These are phyloP conservation scores for Rubroshorea leprosula DNA, from an alignment of 345 rosid genomes.

Conservation along the genomic window DNA sequence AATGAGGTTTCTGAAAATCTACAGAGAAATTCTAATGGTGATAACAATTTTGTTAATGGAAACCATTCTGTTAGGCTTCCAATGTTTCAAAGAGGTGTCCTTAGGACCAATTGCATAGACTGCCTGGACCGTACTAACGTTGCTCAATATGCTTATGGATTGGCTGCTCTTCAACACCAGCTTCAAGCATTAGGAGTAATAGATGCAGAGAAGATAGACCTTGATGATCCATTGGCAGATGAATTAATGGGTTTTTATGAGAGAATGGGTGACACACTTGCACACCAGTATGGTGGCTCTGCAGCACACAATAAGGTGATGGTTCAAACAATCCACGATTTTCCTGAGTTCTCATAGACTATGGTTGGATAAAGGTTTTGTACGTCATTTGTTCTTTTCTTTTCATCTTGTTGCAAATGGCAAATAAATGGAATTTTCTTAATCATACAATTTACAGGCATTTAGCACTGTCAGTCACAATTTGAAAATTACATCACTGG, in stretches of 20 bases:
- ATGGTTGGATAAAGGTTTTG: not conserved
- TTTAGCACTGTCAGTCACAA: not conserved
- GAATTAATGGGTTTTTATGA: constrained; percentile 82
- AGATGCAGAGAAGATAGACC: constrained; percentile 62
- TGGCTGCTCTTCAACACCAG: constrained; percentile 91
- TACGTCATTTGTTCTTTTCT: not conserved
- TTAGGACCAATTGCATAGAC: constrained; percentile 97
- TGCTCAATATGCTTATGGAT: constrained; percentile 93
- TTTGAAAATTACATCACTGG: not conserved
- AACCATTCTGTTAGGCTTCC: constrained; percentile 43
- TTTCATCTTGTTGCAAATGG: not conserved
- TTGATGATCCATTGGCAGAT: constrained; percentile 77
- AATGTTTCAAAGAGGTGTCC: constrained; percentile 78
- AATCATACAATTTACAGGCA: not conserved
- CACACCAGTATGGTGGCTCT: constrained; percentile 87
- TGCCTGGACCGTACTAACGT: constrained; percentile 99
- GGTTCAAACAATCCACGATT: constrained; percentile 5
- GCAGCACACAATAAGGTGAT: constrained; percentile 82
- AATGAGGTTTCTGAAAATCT: constrained; percentile 36
- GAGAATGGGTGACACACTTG: constrained; percentile 85
- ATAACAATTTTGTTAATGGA: constrained; percentile 40
- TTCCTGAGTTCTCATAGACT: not conserved
- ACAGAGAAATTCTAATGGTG: constrained; percentile 39
- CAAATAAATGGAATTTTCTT: not conserved
- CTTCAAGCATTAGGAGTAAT: constrained; percentile 72